Evolutionary conservation across 768 basidiomycete species (phyloP).

Genomic region (Artomyces pyxidatus): DNA sequence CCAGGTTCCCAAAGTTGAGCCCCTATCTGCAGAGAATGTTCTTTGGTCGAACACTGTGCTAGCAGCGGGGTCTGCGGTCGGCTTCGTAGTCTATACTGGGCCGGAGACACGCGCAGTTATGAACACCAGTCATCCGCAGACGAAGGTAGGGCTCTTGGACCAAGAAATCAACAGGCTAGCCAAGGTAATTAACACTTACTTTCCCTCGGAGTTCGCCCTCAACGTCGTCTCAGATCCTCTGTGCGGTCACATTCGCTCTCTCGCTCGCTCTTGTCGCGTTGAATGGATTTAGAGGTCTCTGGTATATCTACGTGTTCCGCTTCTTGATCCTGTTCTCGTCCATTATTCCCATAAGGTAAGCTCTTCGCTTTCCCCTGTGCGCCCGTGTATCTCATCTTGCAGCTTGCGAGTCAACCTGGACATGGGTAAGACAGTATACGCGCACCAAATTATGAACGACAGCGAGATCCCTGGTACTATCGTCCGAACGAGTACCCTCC

Average conservation of each 20-base stretch:
- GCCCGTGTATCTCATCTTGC: background rate
- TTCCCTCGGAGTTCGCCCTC: background rate
- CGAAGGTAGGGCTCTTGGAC: constrained; percentile 88
- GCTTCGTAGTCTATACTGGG: constrained; percentile 92
- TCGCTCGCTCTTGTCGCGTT: constrained; percentile 89
- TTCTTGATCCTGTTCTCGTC: constrained; percentile 98
- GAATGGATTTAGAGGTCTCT: constrained; percentile 91
- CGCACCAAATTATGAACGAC: constrained; percentile 91
- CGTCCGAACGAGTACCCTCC: constrained; percentile 94
- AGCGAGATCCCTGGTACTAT: constrained; percentile 90
- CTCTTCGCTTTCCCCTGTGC: constrained; percentile 3
- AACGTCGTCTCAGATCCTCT: constrained; percentile 61
- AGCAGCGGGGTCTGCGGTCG: constrained; percentile 88
- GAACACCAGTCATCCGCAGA: constrained; percentile 96
- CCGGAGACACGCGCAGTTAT: constrained; percentile 93
- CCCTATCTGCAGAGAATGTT: constrained; percentile 91
- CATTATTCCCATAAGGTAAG: constrained; percentile 97
- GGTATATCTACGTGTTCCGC: constrained; percentile 95
- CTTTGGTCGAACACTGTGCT: constrained; percentile 98
- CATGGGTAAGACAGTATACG: constrained; percentile 99
- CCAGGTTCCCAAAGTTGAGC: constrained; percentile 49
- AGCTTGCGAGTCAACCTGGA: constrained; percentile 98
- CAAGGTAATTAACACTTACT: constrained; percentile 48
- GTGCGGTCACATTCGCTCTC: constrained; percentile 86
- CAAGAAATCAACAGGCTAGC: constrained; percentile 92